These are phyloP conservation scores for Lepidium campestre DNA, from an alignment of 441 rosid genomes.

Conservation along the genomic window DNA sequence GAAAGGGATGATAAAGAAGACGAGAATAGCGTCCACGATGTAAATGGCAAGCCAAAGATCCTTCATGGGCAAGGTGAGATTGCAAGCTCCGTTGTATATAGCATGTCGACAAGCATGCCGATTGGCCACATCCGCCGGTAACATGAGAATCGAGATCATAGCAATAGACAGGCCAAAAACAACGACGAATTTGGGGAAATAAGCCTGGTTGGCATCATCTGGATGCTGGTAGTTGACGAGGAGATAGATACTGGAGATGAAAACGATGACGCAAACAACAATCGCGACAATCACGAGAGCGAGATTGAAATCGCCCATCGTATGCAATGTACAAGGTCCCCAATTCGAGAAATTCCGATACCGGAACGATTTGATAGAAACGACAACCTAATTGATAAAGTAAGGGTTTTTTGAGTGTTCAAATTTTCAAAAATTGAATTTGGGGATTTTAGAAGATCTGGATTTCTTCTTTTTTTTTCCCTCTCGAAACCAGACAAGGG, in stretches of 20 bases:
- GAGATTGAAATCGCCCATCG: slow-evolving; percentile 97
- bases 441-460: slow-evolving; percentile 37
- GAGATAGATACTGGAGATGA: slow-evolving; percentile 84
- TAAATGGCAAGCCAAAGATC: slow-evolving; percentile 91
- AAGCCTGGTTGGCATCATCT: slow-evolving; percentile 96
- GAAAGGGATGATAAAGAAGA: slow-evolving; percentile 90
- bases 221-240: slow-evolving; percentile 99
- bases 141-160: slow-evolving; percentile 86
- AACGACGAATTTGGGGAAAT: slow-evolving; percentile 94
- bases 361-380: slow-evolving; percentile 12
- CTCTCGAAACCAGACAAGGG: slow-evolving; percentile 22
- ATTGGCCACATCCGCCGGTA: slow-evolving; percentile 97
- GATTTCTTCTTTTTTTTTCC: not conserved
- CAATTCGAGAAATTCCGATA: slow-evolving; percentile 18
- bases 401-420: slow-evolving; percentile 20
- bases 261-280: slow-evolving; percentile 77
- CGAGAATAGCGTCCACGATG: slow-evolving; percentile 82
- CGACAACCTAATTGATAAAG: not conserved
- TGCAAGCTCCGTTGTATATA: slow-evolving; percentile 90
- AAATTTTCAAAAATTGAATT: slow-evolving; percentile 9
- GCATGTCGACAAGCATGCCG: slow-evolving; percentile 94
- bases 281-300: slow-evolving; percentile 95
- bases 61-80: slow-evolving; percentile 97
- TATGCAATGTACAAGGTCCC: slow-evolving; percentile 30
- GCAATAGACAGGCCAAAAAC: slow-evolving; percentile 86